Evolutionary conservation across 2,329 filamentous ascomycete species (phyloP), one percentile per base, ranked within the genome.

Genomic region (Paramyrothecium sp.): DNA sequence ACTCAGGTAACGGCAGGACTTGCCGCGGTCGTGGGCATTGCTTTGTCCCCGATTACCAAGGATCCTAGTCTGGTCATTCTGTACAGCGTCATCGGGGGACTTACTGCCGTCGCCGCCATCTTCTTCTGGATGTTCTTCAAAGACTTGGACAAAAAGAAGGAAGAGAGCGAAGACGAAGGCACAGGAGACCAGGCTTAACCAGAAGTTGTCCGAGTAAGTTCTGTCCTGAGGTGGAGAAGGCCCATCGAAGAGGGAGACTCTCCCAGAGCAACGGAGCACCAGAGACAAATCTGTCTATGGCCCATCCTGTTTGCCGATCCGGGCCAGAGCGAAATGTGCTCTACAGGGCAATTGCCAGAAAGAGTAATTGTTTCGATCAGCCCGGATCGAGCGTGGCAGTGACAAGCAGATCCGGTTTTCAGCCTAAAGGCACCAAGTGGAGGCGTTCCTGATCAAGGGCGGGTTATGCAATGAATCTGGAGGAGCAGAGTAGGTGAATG

Each of bases 1-100:
- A 55, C 53, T 5, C 64, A 65, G 55, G 54, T 65, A 20, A 66
- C 54, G 7, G 60, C 63, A 0, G 59, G 65, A 17, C 26, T 65
- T 21, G 62, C 56, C 3, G 53, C 56, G 13, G 23, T 60, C 12
- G 30, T 65, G 46, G 61, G 60, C 19, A 62, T 65, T 56, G 61
- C 63, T 5, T 55, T 65, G 48, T 63, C 59, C 30, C 63, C 63
- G 2, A 56, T 54, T 4, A 57, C 63, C 3, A 57, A 51, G 23
- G 60, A 63, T 23, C 63, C 63, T 13, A 38, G 12, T 16, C 51
- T 53, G 26, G 51, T 53, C 26, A 53, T 53, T 13, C 16, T 53
- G 16, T 53, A 53, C 51, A 33, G 51, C 20, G 51, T 53, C 51
- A 53, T 53, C 33, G 51, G 51, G 13, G 51, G 51, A 13, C 30